These are phyloP conservation scores for Mycena crocata DNA, from an alignment of 768 basidiomycete species.

Conservation along the genomic window DNA sequence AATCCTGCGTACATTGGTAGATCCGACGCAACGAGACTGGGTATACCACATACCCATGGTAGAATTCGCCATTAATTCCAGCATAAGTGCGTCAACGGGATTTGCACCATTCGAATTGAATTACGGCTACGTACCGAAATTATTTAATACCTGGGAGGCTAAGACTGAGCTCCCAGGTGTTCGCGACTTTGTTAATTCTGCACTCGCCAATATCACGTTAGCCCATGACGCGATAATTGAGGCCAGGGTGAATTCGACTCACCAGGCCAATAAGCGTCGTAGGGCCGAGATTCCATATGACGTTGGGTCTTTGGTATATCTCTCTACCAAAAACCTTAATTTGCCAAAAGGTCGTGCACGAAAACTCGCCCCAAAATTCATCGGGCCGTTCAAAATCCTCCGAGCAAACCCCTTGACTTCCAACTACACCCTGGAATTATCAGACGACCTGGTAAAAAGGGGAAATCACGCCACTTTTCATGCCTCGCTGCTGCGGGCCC, in stretches of 20 bases:
- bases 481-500: slow-evolving; percentile 39
- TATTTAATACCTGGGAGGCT: background rate
- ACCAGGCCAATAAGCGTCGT: background rate
- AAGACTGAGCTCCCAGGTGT: background rate
- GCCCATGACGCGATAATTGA: background rate
- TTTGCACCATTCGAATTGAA: slow-evolving; percentile 33
- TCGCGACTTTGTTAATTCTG: background rate
- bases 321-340: slow-evolving; percentile 6
- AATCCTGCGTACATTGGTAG: slow-evolving; percentile 8
- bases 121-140: background rate
- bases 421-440: slow-evolving; percentile 43
- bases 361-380: no score
- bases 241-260: background rate
- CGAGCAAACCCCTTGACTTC: slow-evolving; percentile 33
- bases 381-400: slow-evolving; percentile 51
- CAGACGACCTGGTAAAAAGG: slow-evolving; percentile 36
- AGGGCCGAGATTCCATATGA: background rate
- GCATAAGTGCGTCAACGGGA: slow-evolving; percentile 21
- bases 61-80: no score
- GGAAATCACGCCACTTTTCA: slow-evolving; percentile 52
- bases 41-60: slow-evolving; percentile 36
- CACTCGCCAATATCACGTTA: background rate
- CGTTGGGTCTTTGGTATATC: background rate
- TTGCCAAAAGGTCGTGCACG: background rate
- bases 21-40: slow-evolving; percentile 41